A percentile compares a stretch with the other conserved stretches of the same genome.
These are phyloP conservation scores for Cadophora sp. DNA, from an alignment of 2,329 filamentous ascomycete species.

Conservation along the genomic window DNA sequence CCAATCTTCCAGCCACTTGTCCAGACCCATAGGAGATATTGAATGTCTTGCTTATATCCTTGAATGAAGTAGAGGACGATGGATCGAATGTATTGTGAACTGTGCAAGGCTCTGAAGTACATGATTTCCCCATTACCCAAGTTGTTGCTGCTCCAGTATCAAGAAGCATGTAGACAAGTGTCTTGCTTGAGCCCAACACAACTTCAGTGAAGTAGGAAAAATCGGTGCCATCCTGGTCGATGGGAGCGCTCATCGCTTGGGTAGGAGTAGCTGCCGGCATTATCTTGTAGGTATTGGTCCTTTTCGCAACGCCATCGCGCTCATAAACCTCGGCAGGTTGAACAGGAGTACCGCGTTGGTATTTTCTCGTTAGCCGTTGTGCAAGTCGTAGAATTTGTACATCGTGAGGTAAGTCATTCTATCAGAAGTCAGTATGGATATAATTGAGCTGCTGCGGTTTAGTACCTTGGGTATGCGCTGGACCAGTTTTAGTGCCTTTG, in stretches of 20 bases:
- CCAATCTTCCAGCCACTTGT: constrained; percentile 70
- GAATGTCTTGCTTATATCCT: constrained; percentile 62
- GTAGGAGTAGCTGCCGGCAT: constrained; percentile 48
- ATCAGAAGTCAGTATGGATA: neutral
- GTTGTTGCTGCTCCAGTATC: constrained; percentile 75
- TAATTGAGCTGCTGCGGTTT: neutral
- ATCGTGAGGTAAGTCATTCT: constrained; percentile 27
- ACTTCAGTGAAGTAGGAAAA: constrained; percentile 70
- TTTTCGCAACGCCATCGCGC: constrained; percentile 30
- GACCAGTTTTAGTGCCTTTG: constrained; percentile 25
- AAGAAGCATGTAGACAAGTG: constrained; percentile 65
- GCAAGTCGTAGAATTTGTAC: constrained; percentile 33
- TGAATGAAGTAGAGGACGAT: constrained; percentile 68
- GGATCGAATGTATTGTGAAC: constrained; percentile 74
- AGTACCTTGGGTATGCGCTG: constrained; percentile 29
- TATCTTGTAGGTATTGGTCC: constrained; percentile 38
- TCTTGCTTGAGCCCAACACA: constrained; percentile 60
- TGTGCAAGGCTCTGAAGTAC: constrained; percentile 69
- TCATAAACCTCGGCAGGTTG: constrained; percentile 16
- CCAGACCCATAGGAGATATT: constrained; percentile 80
- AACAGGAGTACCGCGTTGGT: constrained; percentile 29
- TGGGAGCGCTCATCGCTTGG: constrained; percentile 57
- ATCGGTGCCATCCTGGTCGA: constrained; percentile 70
- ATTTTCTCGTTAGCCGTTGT: constrained; percentile 39
- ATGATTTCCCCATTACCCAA: constrained; percentile 82